These are phyloP conservation scores for Cutaneotrichosporon sp. DNA, from an alignment of 1,284 basidiomycete genomes.

Conservation along the genomic window DNA sequence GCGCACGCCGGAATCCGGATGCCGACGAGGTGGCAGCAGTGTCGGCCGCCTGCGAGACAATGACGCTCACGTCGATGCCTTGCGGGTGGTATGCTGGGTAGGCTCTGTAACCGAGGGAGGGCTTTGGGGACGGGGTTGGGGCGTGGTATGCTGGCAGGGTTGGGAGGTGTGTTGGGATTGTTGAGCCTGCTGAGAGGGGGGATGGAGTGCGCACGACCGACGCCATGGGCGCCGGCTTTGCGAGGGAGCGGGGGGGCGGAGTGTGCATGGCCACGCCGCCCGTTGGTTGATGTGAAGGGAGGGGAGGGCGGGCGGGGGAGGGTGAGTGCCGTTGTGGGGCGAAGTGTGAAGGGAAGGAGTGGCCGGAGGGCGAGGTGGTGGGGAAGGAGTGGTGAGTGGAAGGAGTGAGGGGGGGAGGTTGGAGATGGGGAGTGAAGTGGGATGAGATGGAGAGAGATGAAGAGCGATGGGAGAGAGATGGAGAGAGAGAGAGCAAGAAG, in stretches of 20 bases:
- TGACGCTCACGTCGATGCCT: slow-evolving; percentile 1
- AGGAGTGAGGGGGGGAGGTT: neutral
- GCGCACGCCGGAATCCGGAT: neutral
- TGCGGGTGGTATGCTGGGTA: slow-evolving; percentile 4
- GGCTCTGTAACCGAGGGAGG: neutral
- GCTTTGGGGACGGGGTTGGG: neutral
- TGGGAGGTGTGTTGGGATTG: neutral
- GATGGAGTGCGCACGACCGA: neutral
- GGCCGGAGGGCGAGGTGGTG: neutral
- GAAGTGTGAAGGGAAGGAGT: neutral
- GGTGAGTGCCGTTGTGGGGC: neutral
- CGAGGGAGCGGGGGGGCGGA: slow-evolving; percentile 1
- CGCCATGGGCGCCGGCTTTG: neutral
- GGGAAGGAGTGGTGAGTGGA: neutral
- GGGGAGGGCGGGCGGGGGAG: neutral
- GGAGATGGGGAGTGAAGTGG: neutral
- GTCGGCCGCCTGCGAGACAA: slow-evolving; percentile 3
- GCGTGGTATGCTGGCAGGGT: neutral
- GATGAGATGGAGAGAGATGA: neutral
- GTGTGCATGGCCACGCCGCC: neutral
- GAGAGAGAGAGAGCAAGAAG: neutral
- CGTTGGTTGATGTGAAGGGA: neutral
- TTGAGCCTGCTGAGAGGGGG: neutral
- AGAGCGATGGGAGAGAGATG: neutral
- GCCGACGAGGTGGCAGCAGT: neutral